Evolutionary conservation across 805 yeast species (phyloP).

Genomic region (Zygoascus tannicola): DNA sequence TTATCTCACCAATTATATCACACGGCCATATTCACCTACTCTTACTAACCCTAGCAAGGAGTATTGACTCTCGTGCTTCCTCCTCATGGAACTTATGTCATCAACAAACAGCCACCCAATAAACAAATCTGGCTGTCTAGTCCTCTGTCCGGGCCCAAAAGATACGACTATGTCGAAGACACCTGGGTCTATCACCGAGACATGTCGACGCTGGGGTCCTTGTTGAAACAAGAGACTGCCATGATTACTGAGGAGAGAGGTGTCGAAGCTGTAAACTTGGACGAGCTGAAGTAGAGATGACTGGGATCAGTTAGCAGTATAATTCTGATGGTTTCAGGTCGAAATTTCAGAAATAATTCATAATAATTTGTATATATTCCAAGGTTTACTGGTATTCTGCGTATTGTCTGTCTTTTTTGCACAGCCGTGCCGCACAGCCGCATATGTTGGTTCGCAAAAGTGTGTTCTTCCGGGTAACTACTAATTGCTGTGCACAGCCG

Average conservation of each 20-base stretch:
- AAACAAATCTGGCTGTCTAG: conserved; percentile 94
- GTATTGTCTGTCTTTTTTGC: too few species aligned
- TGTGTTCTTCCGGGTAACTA: too few species aligned
- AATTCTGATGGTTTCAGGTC: too few species aligned
- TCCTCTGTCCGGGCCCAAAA: conserved; percentile 88
- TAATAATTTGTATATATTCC: too few species aligned
- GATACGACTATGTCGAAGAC: conserved; percentile 62
- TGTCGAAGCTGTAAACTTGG: conserved; percentile 7
- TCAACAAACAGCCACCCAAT: conserved; percentile 96
- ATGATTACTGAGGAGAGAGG: conserved; percentile 24
- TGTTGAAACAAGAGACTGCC: conserved; percentile 44
- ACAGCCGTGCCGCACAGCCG: too few species aligned
- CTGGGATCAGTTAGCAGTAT: too few species aligned
- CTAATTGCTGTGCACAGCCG: too few species aligned
- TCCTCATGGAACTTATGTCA: conserved; percentile 73
- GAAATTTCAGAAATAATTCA: too few species aligned
- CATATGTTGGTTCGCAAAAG: too few species aligned
- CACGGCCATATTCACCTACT: neutral
- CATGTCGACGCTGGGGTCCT: conserved; percentile 37
- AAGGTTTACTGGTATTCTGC: too few species aligned
- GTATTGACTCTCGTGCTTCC: conserved; percentile 70
- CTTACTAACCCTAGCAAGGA: conserved; percentile 44
- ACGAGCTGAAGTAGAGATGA: neutral
- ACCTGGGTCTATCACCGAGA: conserved; percentile 79
- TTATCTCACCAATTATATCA: neutral